Conservation (phyloP, 805 yeast species). For the Danielia reshetovae region DNA sequence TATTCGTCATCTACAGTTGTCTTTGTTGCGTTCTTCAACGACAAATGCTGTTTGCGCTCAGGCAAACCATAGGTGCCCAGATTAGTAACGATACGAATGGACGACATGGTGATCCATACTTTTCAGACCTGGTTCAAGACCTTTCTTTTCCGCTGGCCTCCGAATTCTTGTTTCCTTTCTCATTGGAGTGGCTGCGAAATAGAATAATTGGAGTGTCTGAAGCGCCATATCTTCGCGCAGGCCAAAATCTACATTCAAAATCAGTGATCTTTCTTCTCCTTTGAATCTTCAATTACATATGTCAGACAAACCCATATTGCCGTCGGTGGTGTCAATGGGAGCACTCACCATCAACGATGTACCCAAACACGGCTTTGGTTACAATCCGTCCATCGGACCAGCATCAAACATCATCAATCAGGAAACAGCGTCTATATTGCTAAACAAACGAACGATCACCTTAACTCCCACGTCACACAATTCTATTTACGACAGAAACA, state of each 20-base stretch:
- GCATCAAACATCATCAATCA: conserved; percentile 34
- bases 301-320: conserved; percentile 16
- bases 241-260: too few species aligned
- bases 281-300: too few species aligned
- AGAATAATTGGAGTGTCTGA: too few species aligned
- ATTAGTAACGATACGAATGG: too few species aligned
- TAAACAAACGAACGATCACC: conserved; percentile 28
- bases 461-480: conserved; percentile 33
- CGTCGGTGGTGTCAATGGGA: conserved; percentile 16
- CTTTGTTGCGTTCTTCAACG: not conserved
- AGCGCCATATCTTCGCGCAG: too few species aligned
- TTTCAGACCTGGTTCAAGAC: too few species aligned
- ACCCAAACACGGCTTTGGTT: conserved; percentile 35
- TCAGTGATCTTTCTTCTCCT: too few species aligned
- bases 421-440: conserved; percentile 34
- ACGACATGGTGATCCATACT: too few species aligned
- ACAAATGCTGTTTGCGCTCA: not conserved
- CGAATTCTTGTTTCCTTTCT: too few species aligned
- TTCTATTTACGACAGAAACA: conserved; percentile 64
- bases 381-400: conserved; percentile 42
- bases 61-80: too few species aligned
- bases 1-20: not conserved
- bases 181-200: too few species aligned
- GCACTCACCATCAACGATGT: conserved; percentile 16
- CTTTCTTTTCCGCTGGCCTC: too few species aligned